Conservation (phyloP, 225 moss, liverwort and hornwort species). For the Marchantia paleacea region DNA sequence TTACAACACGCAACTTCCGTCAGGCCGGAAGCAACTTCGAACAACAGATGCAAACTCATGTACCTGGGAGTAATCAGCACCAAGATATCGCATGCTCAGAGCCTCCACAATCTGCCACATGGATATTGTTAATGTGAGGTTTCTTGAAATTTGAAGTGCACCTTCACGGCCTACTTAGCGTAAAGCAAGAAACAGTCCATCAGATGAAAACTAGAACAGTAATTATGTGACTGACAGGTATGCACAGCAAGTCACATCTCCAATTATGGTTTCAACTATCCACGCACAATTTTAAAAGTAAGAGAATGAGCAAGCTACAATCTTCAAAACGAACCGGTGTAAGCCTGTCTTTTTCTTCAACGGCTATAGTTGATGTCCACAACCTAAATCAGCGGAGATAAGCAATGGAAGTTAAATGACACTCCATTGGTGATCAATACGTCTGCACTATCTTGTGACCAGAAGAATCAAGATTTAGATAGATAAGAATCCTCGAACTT, state of each 20-base stretch:
- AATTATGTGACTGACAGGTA: not conserved
- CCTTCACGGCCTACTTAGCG: not conserved
- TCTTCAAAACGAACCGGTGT: constrained; percentile 45
- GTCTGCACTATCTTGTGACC: not conserved
- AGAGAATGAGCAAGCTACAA: not conserved
- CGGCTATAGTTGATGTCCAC: constrained; percentile 89
- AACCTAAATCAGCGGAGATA: constrained; percentile 32
- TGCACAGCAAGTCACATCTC: not conserved
- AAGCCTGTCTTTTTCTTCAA: constrained; percentile 87
- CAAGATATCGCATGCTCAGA: constrained; percentile 87
- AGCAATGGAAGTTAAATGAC: not conserved
- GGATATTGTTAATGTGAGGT: not conserved
- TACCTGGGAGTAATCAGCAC: constrained; percentile 83
- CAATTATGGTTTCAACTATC: not conserved
- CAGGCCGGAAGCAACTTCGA: not conserved
- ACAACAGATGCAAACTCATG: not conserved
- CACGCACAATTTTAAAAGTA: not conserved
- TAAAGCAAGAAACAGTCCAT: not conserved
- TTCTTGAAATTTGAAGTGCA: not conserved
- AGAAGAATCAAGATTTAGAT: not conserved
- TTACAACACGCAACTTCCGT: not conserved
- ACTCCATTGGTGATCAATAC: not conserved
- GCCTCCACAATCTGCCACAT: constrained; percentile 64
- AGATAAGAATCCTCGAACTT: not conserved
- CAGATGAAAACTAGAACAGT: not conserved